Evolutionary conservation across 75 land plant species (phyloP), one percentile per base, ranked within the genome.

Genomic region (Chamaecyparis obtusa): DNA sequence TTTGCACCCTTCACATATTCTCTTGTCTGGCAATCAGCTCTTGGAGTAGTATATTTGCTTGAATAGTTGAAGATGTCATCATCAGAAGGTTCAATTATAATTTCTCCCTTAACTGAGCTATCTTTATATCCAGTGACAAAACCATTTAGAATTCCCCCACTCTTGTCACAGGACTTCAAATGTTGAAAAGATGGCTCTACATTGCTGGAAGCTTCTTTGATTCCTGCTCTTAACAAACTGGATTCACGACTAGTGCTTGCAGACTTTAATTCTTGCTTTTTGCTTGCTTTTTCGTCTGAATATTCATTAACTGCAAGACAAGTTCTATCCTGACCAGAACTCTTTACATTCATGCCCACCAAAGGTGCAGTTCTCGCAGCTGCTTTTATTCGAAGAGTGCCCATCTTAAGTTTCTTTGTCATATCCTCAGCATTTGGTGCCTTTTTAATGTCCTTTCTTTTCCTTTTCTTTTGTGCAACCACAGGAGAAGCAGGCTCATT

Each of bases 11-110:
- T 85, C 5, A 64, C 1, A 4, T n/a, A 75, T 76, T 86, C 90
- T 85, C 88, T 91, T 44, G 90, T 64, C 19, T 85, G 91, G 84
- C 76, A 33, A 75, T 90, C 92, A 1, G 76, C 77, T 64, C 85
- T 87, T 84, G 37, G 30, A 82, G 87, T 44, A 3, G 84, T 85
- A 86, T 44, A 87, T 85, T 87, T 92, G 21, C 93, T 91, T 81
- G 67, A 85, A 72, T 80, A 46, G 64, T 84, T 87, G 71, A 82
- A 71, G 9, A 84, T 85, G 15, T 67, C 78, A 84, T 41, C 64
- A 83, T 88, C 88, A 55, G 85, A 89, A 55, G 87, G 37, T 71
- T 86, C 91, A 56, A 85, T 21, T 5, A 83, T 44, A n/a, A 74
- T 88, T 85, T 85, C 87, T 67, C 56, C 35, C 81, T 92, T 90